Evolutionary conservation across 495 filamentous ascomycete genomes (phyloP), one percentile per base, ranked within the genome.

Genomic region (Apodospora peruviana): DNA sequence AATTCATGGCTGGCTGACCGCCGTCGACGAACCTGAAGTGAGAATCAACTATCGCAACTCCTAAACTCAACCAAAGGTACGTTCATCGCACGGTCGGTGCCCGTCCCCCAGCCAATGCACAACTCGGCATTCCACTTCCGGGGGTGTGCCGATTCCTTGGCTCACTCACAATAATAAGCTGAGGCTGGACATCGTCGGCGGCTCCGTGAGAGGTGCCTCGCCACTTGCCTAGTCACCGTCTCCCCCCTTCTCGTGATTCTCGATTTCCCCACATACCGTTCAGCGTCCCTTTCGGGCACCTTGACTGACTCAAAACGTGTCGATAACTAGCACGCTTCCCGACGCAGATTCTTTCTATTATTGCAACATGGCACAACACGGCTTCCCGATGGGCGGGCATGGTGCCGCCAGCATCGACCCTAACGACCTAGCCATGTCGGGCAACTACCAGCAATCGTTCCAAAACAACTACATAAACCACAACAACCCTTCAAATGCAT

Each of bases 341-440:
- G n/a, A n/a, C n/a, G n/a, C n/a, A n/a, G n/a, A n/a, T n/a, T 37
- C 27, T 9, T 34, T 11, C n/a, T 41, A n/a, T 41, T 22, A 9
- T 12, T 17, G 34, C 12, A 46, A 40, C 37, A 75, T 76, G 71
- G 68, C 73, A 49, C 86, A 90, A 51, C 79, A 86, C 64, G 57
- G 61, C 47, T 84, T 81, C 58, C 80, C 81, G 42, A 90, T 88
- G 62, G 80, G 80, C 41, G 73, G 74, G 45, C 77, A 80, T 54
- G 78, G 77, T 49, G 77, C 73, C 23, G 68, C 69, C 40, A 82
- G 79, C 61, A 83, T 96, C 52, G 88, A 96, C 58, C 93, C 93
- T 2, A 91, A 86, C 39, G 88, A 93, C 40, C 74, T 98, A 49
- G 81, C 82, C 45, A 88, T 91, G 82, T 67, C 66, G 24, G 70